Evolutionary conservation across 176 grass and related monocot genomes (phyloP).

Genomic region (Chrysopogon serrulatus): DNA sequence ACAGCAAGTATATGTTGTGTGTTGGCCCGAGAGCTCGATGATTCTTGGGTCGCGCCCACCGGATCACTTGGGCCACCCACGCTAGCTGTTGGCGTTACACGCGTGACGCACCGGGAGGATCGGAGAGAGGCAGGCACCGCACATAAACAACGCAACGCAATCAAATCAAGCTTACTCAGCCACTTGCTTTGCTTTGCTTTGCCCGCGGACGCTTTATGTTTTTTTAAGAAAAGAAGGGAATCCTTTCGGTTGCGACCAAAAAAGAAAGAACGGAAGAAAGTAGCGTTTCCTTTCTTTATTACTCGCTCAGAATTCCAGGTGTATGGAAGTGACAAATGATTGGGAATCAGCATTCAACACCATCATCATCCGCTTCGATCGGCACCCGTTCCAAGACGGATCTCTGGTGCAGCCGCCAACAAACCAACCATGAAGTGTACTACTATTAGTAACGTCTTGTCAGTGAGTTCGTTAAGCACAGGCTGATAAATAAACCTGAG

Average conservation of each 20-base stretch:
- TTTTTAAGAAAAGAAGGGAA: neutral
- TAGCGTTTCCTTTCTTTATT: neutral
- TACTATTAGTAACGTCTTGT: neutral
- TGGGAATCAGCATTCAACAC: neutral
- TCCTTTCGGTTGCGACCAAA: neutral
- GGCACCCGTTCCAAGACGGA: neutral
- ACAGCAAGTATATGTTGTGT: neutral
- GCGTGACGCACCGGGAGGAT: no score
- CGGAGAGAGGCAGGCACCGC: no score
- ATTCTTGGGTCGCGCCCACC: neutral
- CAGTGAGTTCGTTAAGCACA: neutral
- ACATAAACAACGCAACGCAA: no score
- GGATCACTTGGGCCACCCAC: conserved; percentile 21
- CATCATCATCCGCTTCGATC: neutral
- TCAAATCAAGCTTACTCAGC: no score
- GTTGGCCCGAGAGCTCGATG: neutral
- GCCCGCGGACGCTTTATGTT: neutral
- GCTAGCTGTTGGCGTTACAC: conserved; percentile 15
- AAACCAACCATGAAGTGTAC: no score
- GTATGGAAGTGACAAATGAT: neutral
- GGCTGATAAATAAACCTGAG: neutral
- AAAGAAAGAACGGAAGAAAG: neutral
- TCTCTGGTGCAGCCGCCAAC: neutral
- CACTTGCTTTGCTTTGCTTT: no score
- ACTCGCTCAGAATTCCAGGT: neutral